Conservation (phyloP, 2,329 filamentous ascomycete genomes). For the Boeremia lycopersici region DNA sequence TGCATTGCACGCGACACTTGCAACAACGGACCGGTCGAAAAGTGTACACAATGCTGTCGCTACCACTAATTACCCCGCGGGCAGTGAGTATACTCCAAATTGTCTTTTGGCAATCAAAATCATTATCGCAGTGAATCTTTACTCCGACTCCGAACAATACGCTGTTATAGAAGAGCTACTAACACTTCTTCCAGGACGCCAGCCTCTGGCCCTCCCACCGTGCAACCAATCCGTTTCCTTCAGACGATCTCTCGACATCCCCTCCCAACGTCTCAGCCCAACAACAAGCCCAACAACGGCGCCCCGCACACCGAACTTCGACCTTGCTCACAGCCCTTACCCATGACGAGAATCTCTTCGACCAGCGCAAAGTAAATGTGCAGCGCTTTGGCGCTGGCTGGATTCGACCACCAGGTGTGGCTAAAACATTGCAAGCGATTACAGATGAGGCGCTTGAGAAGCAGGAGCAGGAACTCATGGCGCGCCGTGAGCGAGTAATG, state of each 20-base stretch:
- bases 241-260: conserved; percentile 27
- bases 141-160: background rate
- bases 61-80: conserved; percentile 35
- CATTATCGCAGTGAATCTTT: background rate
- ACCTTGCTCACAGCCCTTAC: conserved; percentile 72
- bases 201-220: conserved; percentile 40
- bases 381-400: conserved; percentile 86
- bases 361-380: conserved; percentile 79
- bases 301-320: conserved; percentile 55
- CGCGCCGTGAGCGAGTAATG: conserved; percentile 72
- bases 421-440: conserved; percentile 88
- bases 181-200: conserved; percentile 31
- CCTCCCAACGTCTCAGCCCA: conserved; percentile 23
- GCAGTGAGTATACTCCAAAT: conserved; percentile 18
- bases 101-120: background rate
- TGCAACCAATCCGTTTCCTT: conserved; percentile 23
- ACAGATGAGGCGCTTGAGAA: conserved; percentile 88
- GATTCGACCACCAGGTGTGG: conserved; percentile 86
- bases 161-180: conserved; percentile 2
- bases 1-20: conserved; percentile 6
- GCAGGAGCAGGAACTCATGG: conserved; percentile 79
- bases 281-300: conserved; percentile 24
- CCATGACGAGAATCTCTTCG: conserved; percentile 77
- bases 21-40: background rate
- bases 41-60: conserved; percentile 27